A percentile compares a stretch with the other conserved stretches of the same genome.
These are phyloP conservation scores for Curvularia eragrostidis DNA, from an alignment of 2,329 filamentous ascomycete species.

Conservation along the genomic window DNA sequence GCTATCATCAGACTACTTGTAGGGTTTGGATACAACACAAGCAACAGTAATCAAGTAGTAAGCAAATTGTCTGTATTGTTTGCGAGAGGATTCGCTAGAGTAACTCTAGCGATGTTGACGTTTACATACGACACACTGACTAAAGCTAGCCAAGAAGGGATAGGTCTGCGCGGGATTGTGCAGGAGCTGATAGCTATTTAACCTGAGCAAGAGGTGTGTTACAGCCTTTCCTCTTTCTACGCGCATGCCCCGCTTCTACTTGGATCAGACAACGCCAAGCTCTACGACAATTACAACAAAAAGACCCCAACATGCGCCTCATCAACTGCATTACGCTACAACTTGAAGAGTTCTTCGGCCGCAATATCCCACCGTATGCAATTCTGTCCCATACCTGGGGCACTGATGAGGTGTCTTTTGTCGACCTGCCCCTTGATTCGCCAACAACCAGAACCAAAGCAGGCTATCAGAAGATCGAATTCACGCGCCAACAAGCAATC, in stretches of 20 bases:
- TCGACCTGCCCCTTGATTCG: not conserved
- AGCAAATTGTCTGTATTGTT: too few species aligned
- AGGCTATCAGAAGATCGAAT: not conserved
- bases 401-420: conserved; percentile 1
- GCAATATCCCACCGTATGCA: not conserved
- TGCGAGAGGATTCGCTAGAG: too few species aligned
- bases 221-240: not conserved
- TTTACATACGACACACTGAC: too few species aligned
- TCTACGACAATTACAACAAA: not conserved
- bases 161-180: too few species aligned
- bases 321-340: not conserved
- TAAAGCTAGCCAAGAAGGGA: too few species aligned
- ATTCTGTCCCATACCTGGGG: conserved; percentile 2
- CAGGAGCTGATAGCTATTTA: too few species aligned
- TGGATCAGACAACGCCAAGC: not conserved
- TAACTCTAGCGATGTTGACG: too few species aligned
- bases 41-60: too few species aligned
- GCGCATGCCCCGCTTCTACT: not conserved
- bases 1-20: too few species aligned
- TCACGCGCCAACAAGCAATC: not conserved
- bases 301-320: not conserved
- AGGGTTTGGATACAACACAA: too few species aligned
- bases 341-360: conserved; percentile 5
- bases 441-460: not conserved
- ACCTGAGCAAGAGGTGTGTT: too few species aligned